phyloP scores from a whole-genome alignment of 192 early-diverging fungal species.

The Podila horticola region DNA sequence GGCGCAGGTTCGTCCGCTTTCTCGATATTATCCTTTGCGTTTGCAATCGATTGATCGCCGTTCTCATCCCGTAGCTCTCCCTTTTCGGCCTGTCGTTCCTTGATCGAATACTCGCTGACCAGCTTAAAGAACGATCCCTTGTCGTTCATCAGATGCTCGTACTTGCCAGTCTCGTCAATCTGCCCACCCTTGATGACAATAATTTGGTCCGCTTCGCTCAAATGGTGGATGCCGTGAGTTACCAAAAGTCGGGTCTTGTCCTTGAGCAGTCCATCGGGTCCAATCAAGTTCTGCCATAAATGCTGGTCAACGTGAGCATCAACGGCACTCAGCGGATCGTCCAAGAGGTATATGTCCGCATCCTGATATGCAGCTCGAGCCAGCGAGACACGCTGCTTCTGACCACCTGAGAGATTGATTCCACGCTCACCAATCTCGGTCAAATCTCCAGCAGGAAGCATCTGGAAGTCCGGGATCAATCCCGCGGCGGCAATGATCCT shows the following conservation, averaged over 20 bases:
- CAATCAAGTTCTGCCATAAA: constrained; percentile 58
- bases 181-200: constrained; percentile 74
- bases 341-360: constrained; percentile 81
- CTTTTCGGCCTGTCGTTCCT: background rate
- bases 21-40: background rate
- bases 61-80: background rate
- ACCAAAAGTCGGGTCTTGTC: constrained; percentile 85
- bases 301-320: constrained; percentile 37
- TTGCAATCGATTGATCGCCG: background rate
- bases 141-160: constrained; percentile 67
- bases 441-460: constrained; percentile 29
- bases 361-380: constrained; percentile 84
- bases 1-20: constrained; percentile 21
- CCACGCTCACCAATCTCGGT: constrained; percentile 58
- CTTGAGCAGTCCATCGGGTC: constrained; percentile 79
- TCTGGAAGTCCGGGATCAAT: constrained; percentile 15
- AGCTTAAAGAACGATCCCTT: constrained; percentile 69
- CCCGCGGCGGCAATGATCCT: constrained; percentile 3
- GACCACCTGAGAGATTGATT: constrained; percentile 75
- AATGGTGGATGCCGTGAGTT: constrained; percentile 79
- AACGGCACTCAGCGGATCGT: constrained; percentile 90
- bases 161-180: constrained; percentile 70
- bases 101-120: constrained; percentile 73
- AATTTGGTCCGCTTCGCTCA: constrained; percentile 71
- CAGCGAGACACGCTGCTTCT: constrained; percentile 85